A percentile compares a stretch with the other conserved stretches of the same genome.
Evolutionary conservation across 2,329 filamentous ascomycete genomes (phyloP).

Genomic region (Pseudovirgaria hyperparasitica): DNA sequence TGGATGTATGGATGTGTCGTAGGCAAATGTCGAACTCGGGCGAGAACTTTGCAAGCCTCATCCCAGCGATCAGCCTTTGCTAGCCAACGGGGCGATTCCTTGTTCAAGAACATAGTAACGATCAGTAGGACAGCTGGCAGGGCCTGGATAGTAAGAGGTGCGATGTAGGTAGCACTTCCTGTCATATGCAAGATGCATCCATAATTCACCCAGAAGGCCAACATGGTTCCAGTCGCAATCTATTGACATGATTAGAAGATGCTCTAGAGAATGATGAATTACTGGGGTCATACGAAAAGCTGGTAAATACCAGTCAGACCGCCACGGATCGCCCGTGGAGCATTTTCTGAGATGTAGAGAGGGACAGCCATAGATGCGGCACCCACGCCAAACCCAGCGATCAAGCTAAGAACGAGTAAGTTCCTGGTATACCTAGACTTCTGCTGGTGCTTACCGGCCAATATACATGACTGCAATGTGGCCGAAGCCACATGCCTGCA

Average conservation of each 20-base stretch:
- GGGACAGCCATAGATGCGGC: conserved; percentile 46
- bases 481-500: conserved; percentile 51
- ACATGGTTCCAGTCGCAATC: background rate
- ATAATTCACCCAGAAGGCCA: conserved; percentile 37
- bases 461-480: conserved; percentile 51
- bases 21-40: conserved; percentile 42
- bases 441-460: conserved; percentile 37
- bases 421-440: background rate
- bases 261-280: background rate
- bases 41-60: conserved; percentile 43
- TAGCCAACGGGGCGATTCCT: conserved; percentile 56
- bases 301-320: conserved; percentile 49
- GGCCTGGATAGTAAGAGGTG: conserved; percentile 52
- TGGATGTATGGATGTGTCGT: conserved; percentile 22
- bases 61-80: conserved; percentile 58
- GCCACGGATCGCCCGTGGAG: conserved; percentile 46
- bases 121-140: conserved; percentile 50
- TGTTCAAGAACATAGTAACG: conserved; percentile 47
- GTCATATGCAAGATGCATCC: conserved; percentile 33
- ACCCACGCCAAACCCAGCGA: conserved; percentile 41
- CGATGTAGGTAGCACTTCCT: conserved; percentile 41
- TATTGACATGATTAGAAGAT: background rate
- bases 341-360: conserved; percentile 48
- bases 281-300: conserved; percentile 33
- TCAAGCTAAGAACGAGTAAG: conserved; percentile 24